Conservation (phyloP, 176 grass and related monocot genomes). For the Paspalum vaginatum region DNA sequence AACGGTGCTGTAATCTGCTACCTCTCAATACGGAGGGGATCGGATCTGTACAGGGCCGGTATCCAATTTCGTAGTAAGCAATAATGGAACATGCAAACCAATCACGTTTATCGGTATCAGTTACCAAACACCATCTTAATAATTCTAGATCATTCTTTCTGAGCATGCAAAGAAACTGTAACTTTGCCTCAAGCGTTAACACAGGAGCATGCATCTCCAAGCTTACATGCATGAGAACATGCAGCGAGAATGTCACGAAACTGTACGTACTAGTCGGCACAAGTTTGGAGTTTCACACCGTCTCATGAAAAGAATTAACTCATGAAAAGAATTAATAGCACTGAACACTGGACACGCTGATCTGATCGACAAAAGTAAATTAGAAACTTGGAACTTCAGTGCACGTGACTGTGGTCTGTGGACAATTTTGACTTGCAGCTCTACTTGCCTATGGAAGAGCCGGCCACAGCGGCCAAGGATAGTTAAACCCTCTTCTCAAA, state of each 20-base stretch:
- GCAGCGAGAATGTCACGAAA: constrained; percentile 8
- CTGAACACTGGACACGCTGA: neutral
- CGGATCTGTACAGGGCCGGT: no score
- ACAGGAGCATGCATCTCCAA: neutral
- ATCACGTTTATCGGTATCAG: no score
- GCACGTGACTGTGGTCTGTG: neutral
- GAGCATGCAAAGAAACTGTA: constrained; percentile 5
- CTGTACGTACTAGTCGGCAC: neutral
- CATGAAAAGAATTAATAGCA: constrained; percentile 3
- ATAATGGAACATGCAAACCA: no score
- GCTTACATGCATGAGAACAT: neutral
- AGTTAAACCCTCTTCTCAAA: neutral
- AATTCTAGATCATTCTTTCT: neutral
- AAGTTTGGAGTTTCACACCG: neutral
- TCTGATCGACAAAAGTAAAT: neutral
- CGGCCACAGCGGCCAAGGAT: neutral
- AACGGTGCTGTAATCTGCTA: no score
- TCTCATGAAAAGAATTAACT: neutral
- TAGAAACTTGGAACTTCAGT: neutral
- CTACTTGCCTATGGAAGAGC: neutral
- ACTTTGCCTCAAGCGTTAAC: neutral
- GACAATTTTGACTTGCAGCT: constrained; percentile 1
- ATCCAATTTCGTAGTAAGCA: no score
- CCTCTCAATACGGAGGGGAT: no score
- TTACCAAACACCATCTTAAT: no score